Evolutionary conservation across 768 basidiomycete species (phyloP), one percentile per base, ranked within the genome.

Genomic region (Naganishia randhawae): DNA sequence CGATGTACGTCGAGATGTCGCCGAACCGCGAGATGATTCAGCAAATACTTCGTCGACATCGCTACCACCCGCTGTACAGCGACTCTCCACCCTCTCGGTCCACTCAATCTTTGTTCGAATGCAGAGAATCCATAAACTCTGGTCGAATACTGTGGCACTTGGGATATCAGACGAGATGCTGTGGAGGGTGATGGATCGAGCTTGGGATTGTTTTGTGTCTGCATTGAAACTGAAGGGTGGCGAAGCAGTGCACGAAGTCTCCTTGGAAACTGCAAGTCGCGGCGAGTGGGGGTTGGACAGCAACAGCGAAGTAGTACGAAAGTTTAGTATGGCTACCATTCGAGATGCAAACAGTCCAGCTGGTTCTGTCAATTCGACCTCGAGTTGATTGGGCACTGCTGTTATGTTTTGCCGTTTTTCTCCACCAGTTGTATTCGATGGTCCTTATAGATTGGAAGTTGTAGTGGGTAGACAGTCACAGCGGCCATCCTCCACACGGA

Each of bases 111-210:
- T 63, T n/a, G 45, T 52, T 17, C 53, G 69, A 13, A 35, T 70
- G 48, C 29, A 41, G 25, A 53, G 52, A 22, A 83, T 89, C 41
- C 84, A 86, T 66, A 89, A 87, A 8, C 77, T 90, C 35, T 91
- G 89, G 88, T 82, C 84, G 67, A 90, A 91, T 74, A 84, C 84
- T 2, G 86, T 85, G 68, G 84, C 85, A 25, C 82, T 91, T n/a
- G 89, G 89, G 3, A 78, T 90, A 1, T 84, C 83, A 62, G 87
- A 90, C 71, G 83, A 85, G 37, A 81, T 81, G 25, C 80, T 91
- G 50, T 91, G 89, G 89, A 82, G 83, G 27, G 83, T 83, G 22
- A 83, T 91, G 68, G 87, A 89, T 68, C 76, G 84, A 48, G 84
- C 86, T 50, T 91, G 89, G 88, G 57, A 61, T 61, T 39, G 35